These are phyloP conservation scores for Lumnitzera racemosa DNA, from an alignment of 345 rosid genomes.

Conservation along the genomic window DNA sequence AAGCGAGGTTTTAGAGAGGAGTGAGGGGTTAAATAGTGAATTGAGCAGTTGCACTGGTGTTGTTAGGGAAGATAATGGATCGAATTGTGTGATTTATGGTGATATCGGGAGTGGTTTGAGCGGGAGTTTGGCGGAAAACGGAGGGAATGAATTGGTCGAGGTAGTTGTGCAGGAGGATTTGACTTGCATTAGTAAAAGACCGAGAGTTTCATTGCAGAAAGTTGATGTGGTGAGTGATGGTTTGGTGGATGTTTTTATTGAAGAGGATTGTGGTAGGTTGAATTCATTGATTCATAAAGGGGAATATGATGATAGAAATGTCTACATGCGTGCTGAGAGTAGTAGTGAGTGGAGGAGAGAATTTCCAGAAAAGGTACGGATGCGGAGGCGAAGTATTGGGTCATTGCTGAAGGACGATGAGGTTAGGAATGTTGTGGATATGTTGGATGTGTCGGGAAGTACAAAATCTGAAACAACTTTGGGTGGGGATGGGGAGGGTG, in stretches of 20 bases:
- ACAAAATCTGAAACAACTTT: slow-evolving; percentile 21
- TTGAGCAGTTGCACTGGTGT: background rate
- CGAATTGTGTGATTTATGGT: slow-evolving; percentile 2
- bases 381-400: slow-evolving; percentile 17
- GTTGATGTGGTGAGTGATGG: slow-evolving; percentile 3
- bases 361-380: too few species aligned
- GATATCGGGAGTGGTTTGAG: background rate
- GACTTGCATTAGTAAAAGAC: slow-evolving; percentile 15
- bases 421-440: slow-evolving; percentile 24
- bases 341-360: slow-evolving; percentile 16
- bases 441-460: slow-evolving; percentile 27
- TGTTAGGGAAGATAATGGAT: background rate
- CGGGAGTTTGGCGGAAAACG: slow-evolving; percentile 9
- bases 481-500: slow-evolving; percentile 37
- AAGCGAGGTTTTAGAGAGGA: background rate
- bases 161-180: slow-evolving; percentile 21
- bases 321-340: slow-evolving; percentile 5
- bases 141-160: slow-evolving; percentile 19
- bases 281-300: background rate
- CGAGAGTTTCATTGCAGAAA: slow-evolving; percentile 8
- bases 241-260: slow-evolving; percentile 17
- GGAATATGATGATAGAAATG: slow-evolving; percentile 10
- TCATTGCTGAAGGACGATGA: slow-evolving; percentile 14
- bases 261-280: slow-evolving; percentile 1
- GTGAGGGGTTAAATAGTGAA: background rate